Conservation (phyloP, 2,329 filamentous ascomycete genomes). For the Ceratocystis variospora region DNA sequence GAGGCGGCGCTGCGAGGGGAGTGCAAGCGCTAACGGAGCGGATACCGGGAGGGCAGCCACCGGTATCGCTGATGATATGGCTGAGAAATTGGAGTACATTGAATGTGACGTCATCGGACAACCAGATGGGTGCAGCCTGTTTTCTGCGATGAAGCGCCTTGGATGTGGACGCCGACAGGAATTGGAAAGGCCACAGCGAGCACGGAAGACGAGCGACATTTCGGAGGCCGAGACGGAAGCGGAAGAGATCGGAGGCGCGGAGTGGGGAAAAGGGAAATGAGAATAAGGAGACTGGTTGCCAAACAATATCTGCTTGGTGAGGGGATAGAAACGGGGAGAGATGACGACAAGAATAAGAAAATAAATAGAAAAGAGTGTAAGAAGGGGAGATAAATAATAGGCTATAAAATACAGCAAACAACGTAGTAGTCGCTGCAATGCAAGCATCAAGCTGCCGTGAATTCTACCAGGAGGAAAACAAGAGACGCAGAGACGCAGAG, state of each 20-base stretch:
- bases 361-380: background rate
- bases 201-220: background rate
- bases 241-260: background rate
- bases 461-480: background rate
- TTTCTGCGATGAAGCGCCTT: background rate
- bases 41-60: background rate
- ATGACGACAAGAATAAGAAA: background rate
- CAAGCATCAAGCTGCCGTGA: background rate
- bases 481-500: background rate
- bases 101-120: constrained; percentile 16
- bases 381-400: background rate
- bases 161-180: background rate
- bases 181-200: background rate
- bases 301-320: background rate
- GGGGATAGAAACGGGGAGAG: background rate
- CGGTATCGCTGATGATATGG: background rate
- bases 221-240: background rate
- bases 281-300: background rate
- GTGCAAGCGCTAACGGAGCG: too few relatives aligned
- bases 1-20: constrained; percentile 28
- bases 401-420: background rate
- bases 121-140: background rate
- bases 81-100: background rate
- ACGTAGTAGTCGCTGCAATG: background rate
- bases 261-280: background rate